Base-by-base conservation (phyloP, 441 rosid genomes). In the Biscutella laevigata region DNA sequence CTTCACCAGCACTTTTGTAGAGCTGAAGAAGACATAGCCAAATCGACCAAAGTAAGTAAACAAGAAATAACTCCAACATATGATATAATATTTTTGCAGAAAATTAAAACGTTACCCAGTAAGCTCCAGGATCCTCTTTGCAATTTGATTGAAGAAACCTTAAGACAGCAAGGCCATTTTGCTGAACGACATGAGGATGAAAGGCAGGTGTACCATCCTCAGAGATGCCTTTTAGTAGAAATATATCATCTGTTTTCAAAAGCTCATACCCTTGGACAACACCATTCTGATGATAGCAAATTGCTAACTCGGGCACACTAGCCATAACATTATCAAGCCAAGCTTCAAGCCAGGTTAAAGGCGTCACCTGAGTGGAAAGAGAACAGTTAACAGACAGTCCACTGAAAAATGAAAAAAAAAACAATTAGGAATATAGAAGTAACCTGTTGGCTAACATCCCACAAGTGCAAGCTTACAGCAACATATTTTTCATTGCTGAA, bases 321-420 rank as follows among this genome's bases (percentile, higher is more conserved):
- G 98, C 95, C 98, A 87, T 90, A 51, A 90, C 77, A 70, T 90
- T 90, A 65, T 90, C 98, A 56, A 90, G 95, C 98, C 98, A 87
- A 53, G 96, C 92, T 57, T 90, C 98, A 62, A 90, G 95, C 98
- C 98, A 90, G 9, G 83, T 87, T 57, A 87, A 60, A 5, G 98
- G 86, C 32, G 96, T 87, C 36, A 90, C 86, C 98, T 87, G 69
- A 46, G 30, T 44, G 7, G 16, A 33, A 11, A 24, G 24, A 52
- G 22, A 58, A 45, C 5, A 26, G 59, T 58, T 42, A 36, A 64
- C 36, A 40, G 11, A 21, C 2, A 37, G 1, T 40, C 30, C 26
- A 17, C 39, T 10, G 4, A 33, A 38, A 41, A 47, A 41, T 38
- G 14, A 33, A 42, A 46, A 59, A 66, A 3, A 33, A 9, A 43